A percentile compares a stretch with the other conserved stretches of the same genome.
Evolutionary conservation across 169 alveolate genomes (phyloP).

Genomic region (Plasmodium gallinaceum): DNA sequence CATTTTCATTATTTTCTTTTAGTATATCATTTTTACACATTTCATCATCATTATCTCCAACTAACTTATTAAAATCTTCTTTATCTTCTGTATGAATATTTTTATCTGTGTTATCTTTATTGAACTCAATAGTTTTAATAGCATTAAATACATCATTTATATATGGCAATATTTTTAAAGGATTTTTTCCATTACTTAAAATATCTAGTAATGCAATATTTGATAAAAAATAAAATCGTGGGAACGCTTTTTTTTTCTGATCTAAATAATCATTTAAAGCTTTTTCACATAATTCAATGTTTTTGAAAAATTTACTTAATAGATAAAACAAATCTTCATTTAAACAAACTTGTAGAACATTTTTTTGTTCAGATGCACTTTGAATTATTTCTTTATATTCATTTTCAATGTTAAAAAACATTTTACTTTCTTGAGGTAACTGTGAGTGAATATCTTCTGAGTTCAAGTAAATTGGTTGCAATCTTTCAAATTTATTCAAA

Average conservation of each 20-base stretch:
- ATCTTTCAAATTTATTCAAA: constrained; percentile 94
- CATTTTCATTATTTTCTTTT: not conserved
- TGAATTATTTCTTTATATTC: constrained; percentile 96
- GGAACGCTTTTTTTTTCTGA: constrained; percentile 95
- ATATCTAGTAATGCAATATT: constrained; percentile 96
- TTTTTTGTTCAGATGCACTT: constrained; percentile 92
- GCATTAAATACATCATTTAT: constrained; percentile 66
- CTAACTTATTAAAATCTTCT: not conserved
- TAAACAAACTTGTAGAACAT: constrained; percentile 93
- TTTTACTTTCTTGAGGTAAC: constrained; percentile 95
- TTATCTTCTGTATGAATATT: not conserved
- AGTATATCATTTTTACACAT: not conserved
- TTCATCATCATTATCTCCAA: not conserved
- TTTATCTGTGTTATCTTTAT: not conserved
- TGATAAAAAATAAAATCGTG: constrained; percentile 97
- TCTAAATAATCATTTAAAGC: constrained; percentile 96
- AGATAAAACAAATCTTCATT: constrained; percentile 93
- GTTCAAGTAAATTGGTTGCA: constrained; percentile 95
- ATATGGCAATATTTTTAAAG: constrained; percentile 83
- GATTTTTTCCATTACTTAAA: constrained; percentile 95
- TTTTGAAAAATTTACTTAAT: constrained; percentile 89
- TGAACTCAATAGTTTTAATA: constrained; percentile 49
- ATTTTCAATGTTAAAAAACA: constrained; percentile 93
- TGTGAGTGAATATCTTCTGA: constrained; percentile 97
- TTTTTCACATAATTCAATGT: constrained; percentile 95